Conservation (phyloP, 2,329 filamentous ascomycete species). For the Fusarium denticulatum region DNA sequence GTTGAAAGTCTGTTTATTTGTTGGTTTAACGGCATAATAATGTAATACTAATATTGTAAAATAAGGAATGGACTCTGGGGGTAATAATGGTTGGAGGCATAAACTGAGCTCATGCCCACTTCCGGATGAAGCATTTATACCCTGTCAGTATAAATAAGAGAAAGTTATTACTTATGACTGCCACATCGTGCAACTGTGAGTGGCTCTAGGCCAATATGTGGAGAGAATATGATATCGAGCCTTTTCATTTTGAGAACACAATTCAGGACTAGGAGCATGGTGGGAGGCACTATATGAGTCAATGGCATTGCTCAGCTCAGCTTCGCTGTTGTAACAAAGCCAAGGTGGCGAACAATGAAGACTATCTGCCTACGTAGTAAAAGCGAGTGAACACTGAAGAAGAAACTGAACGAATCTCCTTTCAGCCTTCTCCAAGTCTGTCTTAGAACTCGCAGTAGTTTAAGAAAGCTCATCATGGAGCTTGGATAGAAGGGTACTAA, state of each 20-base stretch:
- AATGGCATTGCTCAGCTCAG: not conserved
- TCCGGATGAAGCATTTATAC: not conserved
- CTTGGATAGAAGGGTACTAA: not conserved
- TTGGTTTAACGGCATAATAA: not conserved
- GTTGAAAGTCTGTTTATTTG: not conserved
- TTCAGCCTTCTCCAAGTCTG: not conserved
- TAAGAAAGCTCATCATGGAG: not conserved
- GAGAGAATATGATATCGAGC: not conserved
- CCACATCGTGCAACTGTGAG: fast-evolving
- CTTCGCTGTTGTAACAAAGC: not conserved
- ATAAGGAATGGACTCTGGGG: not conserved
- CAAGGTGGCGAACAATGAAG: not conserved
- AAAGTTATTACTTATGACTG: not conserved
- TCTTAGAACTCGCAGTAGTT: not conserved
- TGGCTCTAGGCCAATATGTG: no score
- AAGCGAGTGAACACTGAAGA: not conserved
- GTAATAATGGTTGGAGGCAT: not conserved
- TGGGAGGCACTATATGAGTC: not conserved
- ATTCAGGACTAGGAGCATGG: not conserved
- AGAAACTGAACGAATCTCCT: not conserved
- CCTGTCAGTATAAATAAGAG: not conserved
- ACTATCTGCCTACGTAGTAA: not conserved
- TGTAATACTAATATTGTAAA: slow-evolving; percentile 2
- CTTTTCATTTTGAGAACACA: not conserved
- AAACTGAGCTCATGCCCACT: not conserved